These are phyloP conservation scores for Pseudogymnoascus sp. DNA, from an alignment of 2,329 filamentous ascomycete species.

Conservation along the genomic window DNA sequence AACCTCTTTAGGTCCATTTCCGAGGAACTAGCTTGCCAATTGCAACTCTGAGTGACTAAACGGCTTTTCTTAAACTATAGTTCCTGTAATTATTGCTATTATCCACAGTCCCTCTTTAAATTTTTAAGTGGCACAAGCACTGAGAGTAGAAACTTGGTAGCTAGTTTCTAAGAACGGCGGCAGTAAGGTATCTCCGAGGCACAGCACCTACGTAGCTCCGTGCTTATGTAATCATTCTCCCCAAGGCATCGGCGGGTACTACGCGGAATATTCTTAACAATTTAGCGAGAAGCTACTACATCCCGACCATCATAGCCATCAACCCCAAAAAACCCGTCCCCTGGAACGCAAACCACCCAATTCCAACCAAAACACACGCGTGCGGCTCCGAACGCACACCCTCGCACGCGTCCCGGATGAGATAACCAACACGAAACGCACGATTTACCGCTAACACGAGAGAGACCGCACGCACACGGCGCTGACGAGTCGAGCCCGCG, in stretches of 20 bases:
- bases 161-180: background rate
- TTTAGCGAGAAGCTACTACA: background rate
- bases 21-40: background rate
- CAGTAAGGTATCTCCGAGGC: background rate
- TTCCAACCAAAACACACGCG: background rate
- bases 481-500: conserved; percentile 3
- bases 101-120: background rate
- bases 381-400: background rate
- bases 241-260: background rate
- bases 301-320: background rate
- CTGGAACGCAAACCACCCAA: background rate
- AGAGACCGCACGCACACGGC: background rate
- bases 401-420: background rate
- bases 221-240: background rate
- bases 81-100: background rate
- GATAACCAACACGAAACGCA: background rate
- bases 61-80: background rate
- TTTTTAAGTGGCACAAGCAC: background rate
- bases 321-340: background rate
- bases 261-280: conserved; percentile 1
- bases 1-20: background rate
- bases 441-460: background rate
- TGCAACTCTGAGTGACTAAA: background rate
- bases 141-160: background rate
- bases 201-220: background rate